A percentile compares a stretch with the other conserved stretches of the same genome.
phyloP scores from a whole-genome alignment of 495 filamentous ascomycete genomes.

The Rhypophila decipiens region DNA sequence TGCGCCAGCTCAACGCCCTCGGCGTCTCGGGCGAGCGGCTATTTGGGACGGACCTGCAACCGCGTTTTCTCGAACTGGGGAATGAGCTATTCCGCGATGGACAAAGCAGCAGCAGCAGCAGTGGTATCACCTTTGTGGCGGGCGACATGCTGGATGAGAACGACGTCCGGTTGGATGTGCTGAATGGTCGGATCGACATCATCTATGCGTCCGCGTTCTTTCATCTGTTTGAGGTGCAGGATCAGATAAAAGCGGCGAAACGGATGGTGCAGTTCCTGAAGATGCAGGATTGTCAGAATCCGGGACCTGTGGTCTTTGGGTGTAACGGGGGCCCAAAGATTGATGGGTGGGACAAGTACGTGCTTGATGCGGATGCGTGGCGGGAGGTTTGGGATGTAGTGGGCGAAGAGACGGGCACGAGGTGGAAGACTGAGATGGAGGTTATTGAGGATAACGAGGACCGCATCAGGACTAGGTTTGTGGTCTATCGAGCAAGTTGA shows the following conservation, averaged over 20 bases:
- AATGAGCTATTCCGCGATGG: constrained; percentile 31
- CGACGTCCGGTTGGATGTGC: constrained; percentile 8
- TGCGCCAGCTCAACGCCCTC: constrained; percentile 38
- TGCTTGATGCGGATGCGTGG: constrained; percentile 3
- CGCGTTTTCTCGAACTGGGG: constrained; percentile 38
- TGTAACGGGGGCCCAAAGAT: constrained; percentile 6
- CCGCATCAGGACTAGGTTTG: constrained; percentile 9
- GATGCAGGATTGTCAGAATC: constrained; percentile 19
- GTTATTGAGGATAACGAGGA: neutral
- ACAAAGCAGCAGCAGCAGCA: constrained; percentile 1
- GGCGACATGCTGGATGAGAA: constrained; percentile 27
- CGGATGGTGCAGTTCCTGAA: constrained; percentile 30
- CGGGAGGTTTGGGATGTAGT: constrained; percentile 5
- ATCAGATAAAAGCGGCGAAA: constrained; percentile 27
- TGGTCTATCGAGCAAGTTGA: too few relatives aligned
- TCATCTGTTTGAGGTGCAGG: constrained; percentile 37
- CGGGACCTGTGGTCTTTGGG: constrained; percentile 33
- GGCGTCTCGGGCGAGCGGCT: constrained; percentile 29
- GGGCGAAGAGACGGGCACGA: constrained; percentile 4
- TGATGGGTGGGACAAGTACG: constrained; percentile 9
- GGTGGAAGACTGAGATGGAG: constrained; percentile 8
- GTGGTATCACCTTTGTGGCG: constrained; percentile 15
- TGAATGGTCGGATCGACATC: constrained; percentile 32
- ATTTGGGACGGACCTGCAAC: constrained; percentile 37
- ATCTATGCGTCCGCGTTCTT: constrained; percentile 39